Base-by-base conservation (phyloP, 192 early-diverging fungal species). In the Linnemannia exigua region DNA sequence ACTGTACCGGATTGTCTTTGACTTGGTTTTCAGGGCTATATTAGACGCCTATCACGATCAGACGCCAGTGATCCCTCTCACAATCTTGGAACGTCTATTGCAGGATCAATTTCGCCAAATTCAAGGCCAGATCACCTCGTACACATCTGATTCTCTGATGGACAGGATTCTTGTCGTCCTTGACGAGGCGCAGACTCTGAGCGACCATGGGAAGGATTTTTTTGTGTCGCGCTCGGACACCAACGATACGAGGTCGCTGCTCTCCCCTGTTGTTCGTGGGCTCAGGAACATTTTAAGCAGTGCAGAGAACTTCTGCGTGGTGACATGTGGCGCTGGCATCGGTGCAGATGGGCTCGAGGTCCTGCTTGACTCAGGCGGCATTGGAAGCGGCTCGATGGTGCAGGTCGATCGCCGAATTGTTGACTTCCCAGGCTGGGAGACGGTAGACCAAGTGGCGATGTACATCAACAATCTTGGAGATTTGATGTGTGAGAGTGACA, bases 141-240 rank as follows among this genome's bases (percentile, higher is more conserved):
- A 14, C 67, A 19, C 67, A 1, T 68, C 33, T 12, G 33, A 67
- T 22, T 54, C 52, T 68, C 15, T 1, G 7, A 51, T 46, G 17
- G 50, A 28, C 79, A 80, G 52, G 80, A 17, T 81, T 77, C 75
- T 82, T 58, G 74, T 81, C 44, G 80, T 81, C 70, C 70, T 81
- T n/a, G 80, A 76, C 38, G 80, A 81, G 76, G 80, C 80, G 54
- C 80, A 81, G 74, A 76, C 80, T 25, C 63, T 81, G 48, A 81
- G 74, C 74, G 74, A 81, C 69, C 80, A 72, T 63, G 74, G 74
- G 37, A 81, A 41, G 61, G 80, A 66, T 36, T 76, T 9, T 63
- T 81, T 81, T n/a, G 74, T 81, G 52, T 81, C 80, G 47, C 67
- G 58, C 66, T 74, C 80, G 31, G 80, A 81, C 41, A 52, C 69